These are phyloP conservation scores for Paspalum vaginatum DNA, from an alignment of 176 grass and related monocot genomes.

Conservation along the genomic window DNA sequence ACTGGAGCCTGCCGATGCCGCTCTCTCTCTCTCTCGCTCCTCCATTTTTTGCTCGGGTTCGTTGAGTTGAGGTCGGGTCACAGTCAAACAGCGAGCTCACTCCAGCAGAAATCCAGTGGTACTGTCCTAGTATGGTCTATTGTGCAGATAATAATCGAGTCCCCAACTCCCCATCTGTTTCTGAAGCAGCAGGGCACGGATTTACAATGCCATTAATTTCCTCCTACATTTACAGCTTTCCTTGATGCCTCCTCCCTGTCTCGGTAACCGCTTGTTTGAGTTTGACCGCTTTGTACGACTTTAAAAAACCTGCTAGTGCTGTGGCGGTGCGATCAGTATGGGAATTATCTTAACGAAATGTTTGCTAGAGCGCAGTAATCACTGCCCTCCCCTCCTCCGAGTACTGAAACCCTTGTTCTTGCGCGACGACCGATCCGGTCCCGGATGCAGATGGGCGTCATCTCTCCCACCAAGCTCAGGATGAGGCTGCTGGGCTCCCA, in stretches of 20 bases:
- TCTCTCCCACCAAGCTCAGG: slow-evolving; percentile 84
- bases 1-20: too few relatives aligned
- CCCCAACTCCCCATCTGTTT: neutral
- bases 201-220: too few relatives aligned
- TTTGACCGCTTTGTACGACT: neutral
- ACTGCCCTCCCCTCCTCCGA: neutral
- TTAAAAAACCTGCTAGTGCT: neutral
- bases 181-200: neutral
- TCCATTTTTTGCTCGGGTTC: neutral
- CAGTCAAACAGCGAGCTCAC: neutral
- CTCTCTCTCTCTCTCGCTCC: neutral
- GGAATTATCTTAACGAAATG: slow-evolving; percentile 2
- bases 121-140: too few relatives aligned
- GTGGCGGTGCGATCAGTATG: neutral
- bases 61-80: neutral
- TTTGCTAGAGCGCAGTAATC: neutral
- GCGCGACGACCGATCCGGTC: neutral
- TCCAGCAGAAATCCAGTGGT: neutral
- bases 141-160: too few relatives aligned
- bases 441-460: slow-evolving; percentile 53
- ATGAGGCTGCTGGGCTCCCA: slow-evolving; percentile 78
- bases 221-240: too few relatives aligned
- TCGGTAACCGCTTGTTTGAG: slow-evolving; percentile 16
- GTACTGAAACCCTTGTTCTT: neutral
- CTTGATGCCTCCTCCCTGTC: neutral